phyloP scores from a whole-genome alignment of 108 stramenopile species.

The Conticribra guillardii region DNA sequence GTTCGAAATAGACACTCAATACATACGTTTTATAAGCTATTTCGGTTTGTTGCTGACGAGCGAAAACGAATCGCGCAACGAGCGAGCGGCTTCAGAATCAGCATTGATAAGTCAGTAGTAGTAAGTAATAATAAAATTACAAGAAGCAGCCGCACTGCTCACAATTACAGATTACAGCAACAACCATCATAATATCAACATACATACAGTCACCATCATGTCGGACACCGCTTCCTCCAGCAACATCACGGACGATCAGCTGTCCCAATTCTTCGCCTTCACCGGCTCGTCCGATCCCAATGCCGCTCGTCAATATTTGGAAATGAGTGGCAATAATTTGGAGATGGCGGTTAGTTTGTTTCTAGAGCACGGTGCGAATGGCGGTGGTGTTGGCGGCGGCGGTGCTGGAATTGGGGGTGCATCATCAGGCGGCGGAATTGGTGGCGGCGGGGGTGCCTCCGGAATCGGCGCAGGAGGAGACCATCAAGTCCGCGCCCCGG shows the following conservation, averaged over 20 bases:
- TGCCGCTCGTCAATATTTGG: constrained; percentile 64
- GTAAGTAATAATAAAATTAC: too few relatives aligned
- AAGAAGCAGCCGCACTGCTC: too few relatives aligned
- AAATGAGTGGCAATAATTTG: constrained; percentile 73
- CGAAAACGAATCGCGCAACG: too few relatives aligned
- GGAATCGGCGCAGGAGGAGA: not conserved
- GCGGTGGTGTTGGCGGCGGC: constrained; percentile 38
- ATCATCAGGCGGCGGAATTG: not conserved
- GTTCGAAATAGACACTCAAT: too few relatives aligned
- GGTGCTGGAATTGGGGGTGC: constrained; percentile 12
- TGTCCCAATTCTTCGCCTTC: constrained; percentile 71
- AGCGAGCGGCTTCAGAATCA: too few relatives aligned
- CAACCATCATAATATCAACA: too few relatives aligned
- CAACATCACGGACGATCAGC: not conserved
- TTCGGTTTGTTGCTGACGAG: too few relatives aligned
- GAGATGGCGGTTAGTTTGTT: constrained; percentile 77
- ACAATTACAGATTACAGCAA: too few relatives aligned
- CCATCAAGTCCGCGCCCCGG: constrained; percentile 77
- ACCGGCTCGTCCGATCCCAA: constrained; percentile 63
- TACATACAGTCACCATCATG: too few relatives aligned
- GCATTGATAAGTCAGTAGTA: too few relatives aligned
- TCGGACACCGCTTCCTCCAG: too few relatives aligned
- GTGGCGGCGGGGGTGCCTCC: constrained; percentile 5
- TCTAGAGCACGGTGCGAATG: constrained; percentile 58
- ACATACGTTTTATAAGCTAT: too few relatives aligned